Base-by-base conservation (phyloP, 495 filamentous ascomycete genomes). In the Penicillium steckii region DNA sequence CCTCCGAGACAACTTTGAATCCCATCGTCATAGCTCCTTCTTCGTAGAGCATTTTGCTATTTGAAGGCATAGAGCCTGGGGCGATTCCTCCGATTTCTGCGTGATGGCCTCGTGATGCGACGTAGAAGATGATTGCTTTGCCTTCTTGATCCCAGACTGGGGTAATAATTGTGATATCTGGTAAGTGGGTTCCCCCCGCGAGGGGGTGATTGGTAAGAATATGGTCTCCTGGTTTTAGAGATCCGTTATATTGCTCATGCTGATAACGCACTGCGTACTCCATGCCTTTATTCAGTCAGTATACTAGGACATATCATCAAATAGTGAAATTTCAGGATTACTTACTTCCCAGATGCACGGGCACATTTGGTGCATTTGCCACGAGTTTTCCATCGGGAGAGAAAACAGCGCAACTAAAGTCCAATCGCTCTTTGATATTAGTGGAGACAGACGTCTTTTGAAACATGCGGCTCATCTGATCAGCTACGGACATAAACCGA, bases 191-290 rank as follows among this genome's bases (percentile, higher is more conserved):
- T 8, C 93, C 93, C 15, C 93, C 93, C 61, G 85, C 94, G 53
- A 90, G 90, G 25, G 92, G 92, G 58, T 96, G 92, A 61, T 97
- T 97, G 13, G 89, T 90, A 12, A 96, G 87, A 48, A 97, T 79
- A 6, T 96, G 91, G 68, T 97, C 93, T 41, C 92, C 93, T 25
- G 81, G 86, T 50, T 90, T 88, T 27, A 97, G 75, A 55, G 87
- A 90, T 10, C 87, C 89, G 56, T 82, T 78, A 89, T 89, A 95
- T 85, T 81, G 19, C 88, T 76, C 68, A 91, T 88, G 13, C 87
- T 89, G 60, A 91, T 94, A 55, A 8, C 44, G 46, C 21, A 55
- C 51, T 6, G 56, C 46, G 48, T 50, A 59, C 19, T 51, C 90
- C 92, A 97, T 96, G 55, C 80, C 52, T 55, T 8, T n/a, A 22